Conservation (phyloP, 306 rosid species). For the Quercus aquifolioides region DNA sequence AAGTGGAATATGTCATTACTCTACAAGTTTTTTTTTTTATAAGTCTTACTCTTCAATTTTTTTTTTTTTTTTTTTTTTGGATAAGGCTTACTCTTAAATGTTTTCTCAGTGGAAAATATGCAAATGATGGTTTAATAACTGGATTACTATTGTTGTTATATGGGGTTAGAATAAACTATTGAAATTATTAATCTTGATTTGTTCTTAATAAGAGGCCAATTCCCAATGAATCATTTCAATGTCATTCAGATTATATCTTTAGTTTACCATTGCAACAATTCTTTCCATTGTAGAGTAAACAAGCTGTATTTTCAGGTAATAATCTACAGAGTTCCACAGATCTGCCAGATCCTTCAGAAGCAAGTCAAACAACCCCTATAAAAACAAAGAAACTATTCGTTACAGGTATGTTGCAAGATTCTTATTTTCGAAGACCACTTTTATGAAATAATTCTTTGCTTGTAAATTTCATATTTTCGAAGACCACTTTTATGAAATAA, state of each 20-base stretch:
- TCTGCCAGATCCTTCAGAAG: conserved; percentile 9
- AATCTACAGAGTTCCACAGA: neutral
- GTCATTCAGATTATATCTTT: neutral
- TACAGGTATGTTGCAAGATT: conserved; percentile 30
- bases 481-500: neutral
- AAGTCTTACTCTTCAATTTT: no score
- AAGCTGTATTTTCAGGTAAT: conserved; percentile 21
- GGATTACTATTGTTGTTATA: no score
- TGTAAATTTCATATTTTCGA: neutral
- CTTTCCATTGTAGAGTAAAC: neutral
- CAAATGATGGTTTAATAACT: neutral
- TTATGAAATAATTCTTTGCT: neutral
- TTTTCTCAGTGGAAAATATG: neutral
- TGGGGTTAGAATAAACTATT: no score
- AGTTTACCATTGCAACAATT: neutral
- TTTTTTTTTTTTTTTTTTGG: no score
- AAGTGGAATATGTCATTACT: neutral
- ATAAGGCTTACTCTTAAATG: neutral
- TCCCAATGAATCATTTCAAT: no score
- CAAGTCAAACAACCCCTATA: conserved; percentile 26
- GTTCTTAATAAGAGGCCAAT: no score
- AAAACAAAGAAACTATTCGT: conserved; percentile 54
- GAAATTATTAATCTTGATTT: no score
- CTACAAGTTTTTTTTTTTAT: neutral
- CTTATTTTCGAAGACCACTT: neutral